A percentile compares a stretch with the other conserved stretches of the same genome.
phyloP scores from a whole-genome alignment of 2,329 filamentous ascomycete genomes.

The Fonsecaea erecta region DNA sequence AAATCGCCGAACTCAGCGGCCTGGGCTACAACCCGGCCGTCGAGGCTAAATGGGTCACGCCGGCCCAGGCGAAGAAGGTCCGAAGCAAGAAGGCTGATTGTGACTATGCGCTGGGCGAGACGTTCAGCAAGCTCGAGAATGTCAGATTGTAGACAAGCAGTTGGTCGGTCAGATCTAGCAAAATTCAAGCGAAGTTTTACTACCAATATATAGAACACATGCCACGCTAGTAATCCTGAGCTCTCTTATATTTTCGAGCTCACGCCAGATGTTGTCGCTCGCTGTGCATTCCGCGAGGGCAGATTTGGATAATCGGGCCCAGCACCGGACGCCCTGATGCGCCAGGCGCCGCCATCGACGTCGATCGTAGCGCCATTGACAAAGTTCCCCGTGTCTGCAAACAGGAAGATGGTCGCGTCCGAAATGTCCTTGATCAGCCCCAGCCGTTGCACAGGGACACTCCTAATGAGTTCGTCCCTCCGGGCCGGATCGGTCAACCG shows the following conservation, averaged over 20 bases:
- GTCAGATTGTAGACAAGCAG: background rate
- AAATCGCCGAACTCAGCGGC: slow-evolving; percentile 67
- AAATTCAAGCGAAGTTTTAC: background rate
- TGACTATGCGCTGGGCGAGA: slow-evolving; percentile 80
- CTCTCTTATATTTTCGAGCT: background rate
- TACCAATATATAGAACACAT: no score
- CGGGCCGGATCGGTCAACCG: slow-evolving; percentile 62
- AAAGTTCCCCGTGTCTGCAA: slow-evolving; percentile 83
- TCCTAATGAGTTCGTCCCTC: slow-evolving; percentile 52
- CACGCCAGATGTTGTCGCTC: background rate
- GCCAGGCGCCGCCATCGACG: slow-evolving; percentile 49
- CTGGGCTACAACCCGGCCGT: slow-evolving; percentile 94
- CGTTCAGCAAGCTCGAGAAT: slow-evolving; percentile 36
- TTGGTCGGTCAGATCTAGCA: background rate
- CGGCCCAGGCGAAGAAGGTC: slow-evolving; percentile 68
- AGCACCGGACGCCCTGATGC: background rate
- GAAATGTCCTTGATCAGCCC: slow-evolving; percentile 85
- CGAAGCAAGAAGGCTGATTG: slow-evolving; percentile 71
- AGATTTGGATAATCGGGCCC: background rate
- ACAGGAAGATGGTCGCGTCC: slow-evolving; percentile 86
- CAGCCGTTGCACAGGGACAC: slow-evolving; percentile 73
- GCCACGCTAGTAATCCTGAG: no score
- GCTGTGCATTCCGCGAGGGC: background rate
- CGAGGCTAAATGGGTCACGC: slow-evolving; percentile 83
- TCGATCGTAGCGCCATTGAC: slow-evolving; percentile 82